Evolutionary conservation across 805 yeast genomes (phyloP), one percentile per base, ranked within the genome.

Genomic region (Candida fluviatilis): DNA sequence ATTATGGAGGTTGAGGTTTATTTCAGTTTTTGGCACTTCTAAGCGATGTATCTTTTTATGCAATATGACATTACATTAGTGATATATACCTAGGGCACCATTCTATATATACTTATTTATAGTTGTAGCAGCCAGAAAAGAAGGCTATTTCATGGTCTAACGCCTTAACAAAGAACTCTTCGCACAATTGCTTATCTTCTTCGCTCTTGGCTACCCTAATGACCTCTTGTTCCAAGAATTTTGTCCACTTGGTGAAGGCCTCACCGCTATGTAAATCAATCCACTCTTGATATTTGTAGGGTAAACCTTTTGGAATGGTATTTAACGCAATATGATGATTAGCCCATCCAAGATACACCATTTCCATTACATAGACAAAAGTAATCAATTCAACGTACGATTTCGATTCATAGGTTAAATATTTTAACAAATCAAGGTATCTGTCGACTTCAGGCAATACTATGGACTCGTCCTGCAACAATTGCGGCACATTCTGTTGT

Each of bases 301-400:
- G 62, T 25, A 75, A 52, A 34, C 60, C 49, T 1, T 47, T 40
- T 4, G 58, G 50, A 15, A 52, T 45, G 3, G 25, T 37, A 5
- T 44, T 47, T 8, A 34, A 32, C 3, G 38, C 28, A 1, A 55
- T 40, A 25, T 62, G 57, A 40, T 60, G 48, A 23, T 69, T 63
- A 1, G 78, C 79, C 82, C 81, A 76, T 17, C 67, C 69, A 31
- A 72, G 58, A 47, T 76, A 76, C 1, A 73, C 73, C 30, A 63
- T 61, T 44, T 76, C 82, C 69, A 74, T 71, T 15, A 65, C 60
- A 54, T 66, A 75, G 30, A 64, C 40, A 25, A 61, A 61, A 1
- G 78, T 72, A 28, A 74, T 57, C 17, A 72, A 37, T 45, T 71
- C 69, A 3, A 62, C 57, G 42, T 74, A 75, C 0, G 61, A 51